These are phyloP conservation scores for Puccinia novopanici DNA, from an alignment of 1,284 basidiomycete species.

Conservation along the genomic window DNA sequence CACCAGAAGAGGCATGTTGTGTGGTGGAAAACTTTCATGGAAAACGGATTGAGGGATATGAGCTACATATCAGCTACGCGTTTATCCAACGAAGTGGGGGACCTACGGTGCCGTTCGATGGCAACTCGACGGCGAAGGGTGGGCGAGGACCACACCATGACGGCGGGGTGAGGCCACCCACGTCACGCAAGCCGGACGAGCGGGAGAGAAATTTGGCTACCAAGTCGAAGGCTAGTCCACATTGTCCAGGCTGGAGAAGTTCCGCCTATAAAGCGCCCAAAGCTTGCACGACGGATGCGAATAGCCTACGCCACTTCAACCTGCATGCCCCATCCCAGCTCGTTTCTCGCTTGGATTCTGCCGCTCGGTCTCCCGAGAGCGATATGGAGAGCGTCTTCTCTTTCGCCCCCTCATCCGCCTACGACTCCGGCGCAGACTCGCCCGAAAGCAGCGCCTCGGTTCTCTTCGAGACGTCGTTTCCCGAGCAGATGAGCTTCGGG, in stretches of 20 bases:
- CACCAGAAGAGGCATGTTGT: conserved; percentile 42
- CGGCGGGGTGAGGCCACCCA: neutral
- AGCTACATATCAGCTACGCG: conserved; percentile 44
- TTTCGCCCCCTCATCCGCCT: conserved; percentile 17
- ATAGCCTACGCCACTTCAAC: neutral
- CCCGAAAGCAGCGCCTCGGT: conserved; percentile 29
- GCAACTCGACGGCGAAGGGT: conserved; percentile 7
- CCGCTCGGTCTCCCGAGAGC: conserved; percentile 13
- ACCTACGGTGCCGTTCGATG: conserved; percentile 20
- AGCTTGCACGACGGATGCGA: neutral
- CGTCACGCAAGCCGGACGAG: conserved; percentile 20
- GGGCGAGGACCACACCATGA: neutral
- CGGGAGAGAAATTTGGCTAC: conserved; percentile 14
- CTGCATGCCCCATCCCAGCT: neutral
- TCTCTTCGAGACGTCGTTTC: conserved; percentile 7
- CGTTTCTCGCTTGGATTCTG: neutral
- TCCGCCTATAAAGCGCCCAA: neutral
- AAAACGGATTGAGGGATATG: conserved; percentile 47
- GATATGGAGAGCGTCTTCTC: conserved; percentile 15
- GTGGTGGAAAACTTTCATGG: conserved; percentile 45
- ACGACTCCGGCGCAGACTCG: conserved; percentile 4
- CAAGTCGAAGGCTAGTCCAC: neutral
- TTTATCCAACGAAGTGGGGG: conserved; percentile 51
- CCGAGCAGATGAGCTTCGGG: neutral
- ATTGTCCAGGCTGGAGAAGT: conserved; percentile 2